phyloP scores from a whole-genome alignment of 2,329 filamentous ascomycete species.

The Pseudophaeomoniella oleicola region DNA sequence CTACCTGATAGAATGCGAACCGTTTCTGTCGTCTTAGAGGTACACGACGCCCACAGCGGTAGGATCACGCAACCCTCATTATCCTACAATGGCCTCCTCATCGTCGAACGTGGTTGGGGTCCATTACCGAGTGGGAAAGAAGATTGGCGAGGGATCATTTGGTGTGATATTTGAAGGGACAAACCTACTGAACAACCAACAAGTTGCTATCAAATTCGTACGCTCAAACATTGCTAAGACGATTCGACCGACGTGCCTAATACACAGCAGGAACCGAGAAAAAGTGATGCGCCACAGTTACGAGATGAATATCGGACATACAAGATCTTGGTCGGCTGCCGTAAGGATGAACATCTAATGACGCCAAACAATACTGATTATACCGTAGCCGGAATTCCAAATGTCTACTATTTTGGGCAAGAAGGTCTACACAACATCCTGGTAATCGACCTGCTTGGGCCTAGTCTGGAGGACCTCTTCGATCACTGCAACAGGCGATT shows the following conservation, averaged over 20 bases:
- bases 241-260: slow-evolving; percentile 12
- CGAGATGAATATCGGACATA: slow-evolving; percentile 98
- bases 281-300: slow-evolving; percentile 94
- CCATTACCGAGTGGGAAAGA: slow-evolving; percentile 97
- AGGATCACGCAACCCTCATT: too few relatives aligned
- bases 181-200: slow-evolving; percentile 96
- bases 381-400: slow-evolving; percentile 76
- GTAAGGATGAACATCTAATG: slow-evolving; percentile 46
- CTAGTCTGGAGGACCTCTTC: slow-evolving; percentile 90
- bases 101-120: slow-evolving; percentile 97
- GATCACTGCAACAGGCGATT: slow-evolving; percentile 94
- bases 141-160: slow-evolving; percentile 97
- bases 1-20: too few relatives aligned
- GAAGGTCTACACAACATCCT: slow-evolving; percentile 98
- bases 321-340: slow-evolving; percentile 97
- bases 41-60: too few relatives aligned
- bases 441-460: slow-evolving; percentile 89
- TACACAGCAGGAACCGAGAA: slow-evolving; percentile 69
- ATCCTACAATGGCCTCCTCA: slow-evolving; percentile 59
- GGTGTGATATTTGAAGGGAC: slow-evolving; percentile 98
- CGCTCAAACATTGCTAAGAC: slow-evolving; percentile 24
- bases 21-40: too few relatives aligned
- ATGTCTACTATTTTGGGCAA: slow-evolving; percentile 99
- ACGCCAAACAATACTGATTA: slow-evolving; percentile 18
- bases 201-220: slow-evolving; percentile 99